phyloP scores from a whole-genome alignment of 495 filamentous ascomycete species.

The Pyrenula massariospora region DNA sequence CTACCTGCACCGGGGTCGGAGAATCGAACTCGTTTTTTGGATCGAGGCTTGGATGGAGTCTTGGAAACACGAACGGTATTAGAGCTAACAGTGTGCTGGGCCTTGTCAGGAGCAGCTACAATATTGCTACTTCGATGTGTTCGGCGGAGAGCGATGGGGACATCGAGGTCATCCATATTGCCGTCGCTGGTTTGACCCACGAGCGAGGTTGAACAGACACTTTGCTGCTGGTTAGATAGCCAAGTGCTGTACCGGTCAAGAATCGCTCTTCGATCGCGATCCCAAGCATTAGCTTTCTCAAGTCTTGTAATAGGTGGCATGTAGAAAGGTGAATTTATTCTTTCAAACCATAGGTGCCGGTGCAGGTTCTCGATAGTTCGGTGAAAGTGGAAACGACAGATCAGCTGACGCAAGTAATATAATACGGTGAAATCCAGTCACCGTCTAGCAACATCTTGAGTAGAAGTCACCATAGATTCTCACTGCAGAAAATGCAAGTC shows the following conservation, averaged over 20 bases:
- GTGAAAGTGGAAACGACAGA: no score
- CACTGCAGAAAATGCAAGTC: no score
- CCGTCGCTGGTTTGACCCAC: neutral
- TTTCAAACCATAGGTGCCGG: neutral
- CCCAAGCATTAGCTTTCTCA: neutral
- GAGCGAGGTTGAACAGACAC: no score
- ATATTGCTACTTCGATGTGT: conserved; percentile 8
- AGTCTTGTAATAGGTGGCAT: neutral
- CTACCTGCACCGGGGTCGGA: conserved; percentile 47
- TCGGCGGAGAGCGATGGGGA: conserved; percentile 17
- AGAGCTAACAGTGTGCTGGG: neutral
- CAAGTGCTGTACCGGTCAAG: neutral
- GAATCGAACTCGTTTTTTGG: conserved; percentile 58
- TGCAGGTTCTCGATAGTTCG: no score
- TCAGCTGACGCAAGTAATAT: no score
- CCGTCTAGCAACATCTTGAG: no score
- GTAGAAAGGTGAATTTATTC: neutral
- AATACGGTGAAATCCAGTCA: no score
- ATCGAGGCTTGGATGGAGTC: conserved; percentile 1
- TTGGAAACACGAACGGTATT: conserved; percentile 4
- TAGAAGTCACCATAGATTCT: no score
- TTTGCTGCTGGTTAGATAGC: neutral
- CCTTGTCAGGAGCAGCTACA: neutral
- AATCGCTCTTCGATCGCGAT: neutral
- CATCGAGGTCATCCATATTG: conserved; percentile 8